Evolutionary conservation across 805 yeast genomes (phyloP), one percentile per base, ranked within the genome.

Genomic region (Candida anglica): DNA sequence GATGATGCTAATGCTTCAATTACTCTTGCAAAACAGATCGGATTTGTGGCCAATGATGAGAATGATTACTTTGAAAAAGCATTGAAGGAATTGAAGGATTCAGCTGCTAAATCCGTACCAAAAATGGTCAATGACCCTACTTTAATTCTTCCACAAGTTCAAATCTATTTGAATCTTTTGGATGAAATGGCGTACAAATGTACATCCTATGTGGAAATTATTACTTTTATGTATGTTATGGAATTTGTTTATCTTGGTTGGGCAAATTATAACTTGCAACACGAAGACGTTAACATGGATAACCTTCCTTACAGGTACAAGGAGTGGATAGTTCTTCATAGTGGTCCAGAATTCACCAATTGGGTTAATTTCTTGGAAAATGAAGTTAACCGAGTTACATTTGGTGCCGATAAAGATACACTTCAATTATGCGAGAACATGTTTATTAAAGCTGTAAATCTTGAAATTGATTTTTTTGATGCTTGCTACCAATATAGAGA

Each of bases 241-340:
- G 81, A 75, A 41, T 59, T 61, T 27, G 72, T 71, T 1, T 75
- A 75, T 43, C 56, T 71, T 28, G 67, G 66, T 16, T 75, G 80
- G 81, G 78, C 77, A 1, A 61, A 68, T 20, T 45, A 58, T 37
- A 54, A 60, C 22, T 37, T 53, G 2, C 25, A 34, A 3, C 28
- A 30, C 8, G 43, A 41, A 6, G 34, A 22, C 3, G 42, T 49
- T 15, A 47, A 56, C 4, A 37, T 43, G 1, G 46, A 58, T 30
- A 24, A 24, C 11, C 50, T 73, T 22, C 60, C 58, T 17, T 73
- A 69, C 62, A 72, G 69, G 40, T 53, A 67, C 38, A 61, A 67
- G 30, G 75, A 71, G 31, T 75, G 81, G 80, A 64, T 75, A 27
- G 63, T 53, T 28, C 50, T 75, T 32, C 80, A 75, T 41, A 67